phyloP scores from a whole-genome alignment of 2,329 filamentous ascomycete genomes.

The Pseudogymnoascus sp. region DNA sequence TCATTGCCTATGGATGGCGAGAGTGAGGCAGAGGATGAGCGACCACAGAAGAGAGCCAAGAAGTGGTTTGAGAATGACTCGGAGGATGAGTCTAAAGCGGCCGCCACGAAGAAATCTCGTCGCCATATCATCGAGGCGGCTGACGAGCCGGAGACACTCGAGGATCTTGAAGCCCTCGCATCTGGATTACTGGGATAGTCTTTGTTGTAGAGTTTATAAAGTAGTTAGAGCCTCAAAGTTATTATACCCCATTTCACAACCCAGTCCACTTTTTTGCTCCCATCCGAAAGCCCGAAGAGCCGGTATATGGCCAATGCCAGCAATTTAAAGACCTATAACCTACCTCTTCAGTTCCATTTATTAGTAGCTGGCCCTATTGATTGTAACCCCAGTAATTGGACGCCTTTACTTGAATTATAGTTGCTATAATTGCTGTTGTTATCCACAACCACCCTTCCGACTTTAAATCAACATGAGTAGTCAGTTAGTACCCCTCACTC shows the following conservation, averaged over 20 bases:
- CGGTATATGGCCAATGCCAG: too few relatives aligned
- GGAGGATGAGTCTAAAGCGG: conserved; percentile 36
- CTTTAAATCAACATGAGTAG: neutral
- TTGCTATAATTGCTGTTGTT: too few relatives aligned
- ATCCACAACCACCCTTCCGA: too few relatives aligned
- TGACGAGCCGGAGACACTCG: conserved; percentile 67
- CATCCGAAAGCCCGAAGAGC: neutral
- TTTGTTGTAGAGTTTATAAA: conserved; percentile 5
- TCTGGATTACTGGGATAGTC: conserved; percentile 55
- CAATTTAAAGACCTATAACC: too few relatives aligned
- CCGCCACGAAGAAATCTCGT: conserved; percentile 28
- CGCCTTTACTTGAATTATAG: too few relatives aligned
- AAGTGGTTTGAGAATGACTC: conserved; percentile 72
- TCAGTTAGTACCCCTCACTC: neutral
- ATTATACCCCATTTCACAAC: conserved; percentile 1
- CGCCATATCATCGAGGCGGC: conserved; percentile 52
- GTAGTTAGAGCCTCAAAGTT: conserved; percentile 4
- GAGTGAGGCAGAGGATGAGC: conserved; percentile 34
- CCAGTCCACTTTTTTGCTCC: neutral
- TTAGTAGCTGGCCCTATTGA: too few relatives aligned
- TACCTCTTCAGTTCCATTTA: too few relatives aligned
- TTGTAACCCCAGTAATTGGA: too few relatives aligned
- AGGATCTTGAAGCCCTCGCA: conserved; percentile 71
- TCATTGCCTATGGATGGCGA: conserved; percentile 45
- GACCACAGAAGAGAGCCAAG: conserved; percentile 57